Evolutionary conservation across 225 moss, liverwort and hornwort species (phyloP).

Genomic region (Climacium dendroides): DNA sequence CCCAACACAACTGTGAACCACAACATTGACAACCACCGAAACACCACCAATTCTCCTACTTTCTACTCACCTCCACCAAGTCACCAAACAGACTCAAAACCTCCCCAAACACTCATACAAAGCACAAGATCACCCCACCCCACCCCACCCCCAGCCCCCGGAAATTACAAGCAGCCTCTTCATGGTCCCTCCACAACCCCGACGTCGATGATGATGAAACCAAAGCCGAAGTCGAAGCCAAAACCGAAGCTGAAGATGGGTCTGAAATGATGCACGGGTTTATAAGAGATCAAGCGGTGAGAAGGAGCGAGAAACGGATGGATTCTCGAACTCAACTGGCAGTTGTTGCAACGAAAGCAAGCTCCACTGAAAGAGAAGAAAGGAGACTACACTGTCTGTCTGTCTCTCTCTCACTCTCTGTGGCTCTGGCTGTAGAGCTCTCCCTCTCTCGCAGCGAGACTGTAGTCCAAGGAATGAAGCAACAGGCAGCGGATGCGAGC

Average conservation of each 20-base stretch:
- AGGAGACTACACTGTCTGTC: neutral
- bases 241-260: neutral
- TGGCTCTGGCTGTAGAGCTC: neutral
- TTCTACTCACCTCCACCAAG: neutral
- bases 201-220: neutral
- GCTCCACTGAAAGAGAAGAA: neutral
- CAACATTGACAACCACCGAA: neutral
- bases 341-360: neutral
- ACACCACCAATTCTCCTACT: neutral
- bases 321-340: neutral
- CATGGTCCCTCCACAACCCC: neutral
- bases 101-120: neutral
- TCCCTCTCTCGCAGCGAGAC: neutral
- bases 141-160: too few relatives aligned
- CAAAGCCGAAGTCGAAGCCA: neutral
- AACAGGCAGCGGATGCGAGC: neutral
- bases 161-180: neutral
- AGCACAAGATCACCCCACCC: neutral
- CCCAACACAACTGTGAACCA: neutral
- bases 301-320: neutral
- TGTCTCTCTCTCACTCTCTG: neutral
- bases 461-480: neutral
- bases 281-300: neutral
- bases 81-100: neutral
- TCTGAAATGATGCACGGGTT: neutral